phyloP scores from a whole-genome alignment of 371 early-diverging fungal species.

The Sporodiniella umbellata region DNA sequence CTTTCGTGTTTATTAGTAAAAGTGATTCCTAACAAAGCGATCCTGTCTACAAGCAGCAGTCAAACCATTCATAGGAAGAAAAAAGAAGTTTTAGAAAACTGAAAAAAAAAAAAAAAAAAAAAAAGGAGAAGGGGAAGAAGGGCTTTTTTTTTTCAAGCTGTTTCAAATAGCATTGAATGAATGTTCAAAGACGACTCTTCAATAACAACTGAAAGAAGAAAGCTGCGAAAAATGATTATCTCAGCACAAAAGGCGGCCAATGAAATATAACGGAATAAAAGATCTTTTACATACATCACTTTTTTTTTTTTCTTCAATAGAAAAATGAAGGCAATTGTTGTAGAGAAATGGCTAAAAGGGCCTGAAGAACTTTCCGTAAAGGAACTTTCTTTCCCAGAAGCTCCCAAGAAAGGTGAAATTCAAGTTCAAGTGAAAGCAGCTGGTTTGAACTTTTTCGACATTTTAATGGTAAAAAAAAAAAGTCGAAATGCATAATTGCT shows the following conservation, averaged over 20 bases:
- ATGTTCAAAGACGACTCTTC: too few relatives aligned
- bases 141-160: too few relatives aligned
- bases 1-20: too few relatives aligned
- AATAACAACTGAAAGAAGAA: too few relatives aligned
- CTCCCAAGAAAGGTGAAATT: constrained; percentile 57
- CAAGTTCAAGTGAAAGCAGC: constrained; percentile 71
- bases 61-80: too few relatives aligned
- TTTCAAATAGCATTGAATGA: too few relatives aligned
- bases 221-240: constrained; percentile 9
- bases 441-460: constrained; percentile 85
- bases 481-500: background rate
- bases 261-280: background rate
- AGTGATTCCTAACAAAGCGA: too few relatives aligned
- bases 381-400: constrained; percentile 53
- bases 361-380: constrained; percentile 68
- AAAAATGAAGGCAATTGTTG: constrained; percentile 72
- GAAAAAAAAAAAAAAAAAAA: too few relatives aligned
- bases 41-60: too few relatives aligned
- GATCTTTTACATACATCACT: background rate
- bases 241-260: constrained; percentile 10
- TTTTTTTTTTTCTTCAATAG: constrained; percentile 2
- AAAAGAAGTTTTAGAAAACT: too few relatives aligned
- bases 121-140: too few relatives aligned
- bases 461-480: constrained; percentile 59
- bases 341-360: constrained; percentile 68